Evolutionary conservation across 805 yeast genomes (phyloP), one percentile per base, ranked within the genome.

Genomic region (Yarrowia osloensis): DNA sequence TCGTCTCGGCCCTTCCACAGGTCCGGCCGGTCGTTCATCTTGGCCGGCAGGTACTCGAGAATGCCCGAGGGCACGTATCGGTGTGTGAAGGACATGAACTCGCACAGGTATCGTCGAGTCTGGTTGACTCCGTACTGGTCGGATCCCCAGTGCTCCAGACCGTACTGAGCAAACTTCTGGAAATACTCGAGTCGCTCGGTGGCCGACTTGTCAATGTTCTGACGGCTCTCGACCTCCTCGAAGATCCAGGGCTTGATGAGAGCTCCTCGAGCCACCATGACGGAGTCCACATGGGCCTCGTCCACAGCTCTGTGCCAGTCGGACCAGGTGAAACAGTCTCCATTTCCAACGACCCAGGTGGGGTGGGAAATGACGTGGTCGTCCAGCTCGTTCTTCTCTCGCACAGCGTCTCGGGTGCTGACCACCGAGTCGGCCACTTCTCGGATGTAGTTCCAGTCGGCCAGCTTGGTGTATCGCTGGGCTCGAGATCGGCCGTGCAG

Each of bases 221-320:
- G 98, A 73, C 87, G 86, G 7, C 94, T 82, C 68, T 94, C 96
- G 67, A 95, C 85, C 78, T 95, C 99, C 79, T 95, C 98, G 72
- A 94, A 95, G 63, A 95, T 90, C 99, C 99, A 95, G 39, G 99
- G 99, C 78, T 95, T 95, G 76, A 95, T 93, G 70, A 95, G 83
- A 1, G 98, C 98, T 67, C 98, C 99, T 74, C 99, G 85, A 2
- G 98, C 99, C 66, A 95, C 91, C 98, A 96, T 95, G 19, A 92
- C 96, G 33, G 95, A 86, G 78, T 95, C 99, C 68, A 94, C 87
- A 24, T 89, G 89, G 33, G 84, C 84, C 57, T 86, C 84, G 19
- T 79, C 80, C 47, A 87, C 81, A 12, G 89, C 92, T 37, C 81
- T 82, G 76, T 91, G 84, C 96, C 97, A 95, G 75, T 95, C 98